Conservation (phyloP, 75 land plant species). For the Picea sitchensis region DNA sequence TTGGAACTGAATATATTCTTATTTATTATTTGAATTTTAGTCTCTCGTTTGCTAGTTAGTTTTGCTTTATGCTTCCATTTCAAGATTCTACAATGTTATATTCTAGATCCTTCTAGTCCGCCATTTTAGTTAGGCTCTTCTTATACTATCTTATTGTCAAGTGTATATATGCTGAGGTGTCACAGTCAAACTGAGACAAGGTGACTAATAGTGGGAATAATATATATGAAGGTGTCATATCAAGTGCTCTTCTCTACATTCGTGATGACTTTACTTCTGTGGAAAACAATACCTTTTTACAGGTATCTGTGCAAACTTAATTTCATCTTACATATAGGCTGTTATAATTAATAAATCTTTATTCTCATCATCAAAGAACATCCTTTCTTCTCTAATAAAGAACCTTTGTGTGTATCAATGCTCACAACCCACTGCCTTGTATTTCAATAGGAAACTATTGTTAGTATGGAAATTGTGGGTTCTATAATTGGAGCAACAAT, state of each 20-base stretch:
- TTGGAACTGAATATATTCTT: not conserved
- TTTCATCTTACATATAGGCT: not conserved
- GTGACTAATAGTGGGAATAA: not conserved
- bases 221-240: slow-evolving; percentile 61
- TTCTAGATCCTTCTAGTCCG: not conserved
- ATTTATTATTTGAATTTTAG: not conserved
- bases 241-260: slow-evolving; percentile 68
- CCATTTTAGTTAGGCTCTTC: not conserved
- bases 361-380: not conserved
- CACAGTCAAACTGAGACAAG: not conserved
- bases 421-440: not conserved
- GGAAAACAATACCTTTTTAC: slow-evolving; percentile 44
- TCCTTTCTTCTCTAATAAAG: too few species aligned
- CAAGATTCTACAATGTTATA: not conserved
- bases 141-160: not conserved
- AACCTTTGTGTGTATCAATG: not conserved
- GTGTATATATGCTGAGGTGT: too few species aligned
- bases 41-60: not conserved
- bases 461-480: slow-evolving; percentile 86
- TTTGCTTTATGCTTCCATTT: not conserved
- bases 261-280: slow-evolving; percentile 65
- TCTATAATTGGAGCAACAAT: slow-evolving; percentile 72
- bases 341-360: not conserved
- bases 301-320: slow-evolving; percentile 30
- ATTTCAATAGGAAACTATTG: slow-evolving; percentile 70